Percentiles rank a stretch among this genome's conserved stretches.
These are phyloP conservation scores for Suillus variegatus DNA, from an alignment of 768 basidiomycete species.

Conservation along the genomic window DNA sequence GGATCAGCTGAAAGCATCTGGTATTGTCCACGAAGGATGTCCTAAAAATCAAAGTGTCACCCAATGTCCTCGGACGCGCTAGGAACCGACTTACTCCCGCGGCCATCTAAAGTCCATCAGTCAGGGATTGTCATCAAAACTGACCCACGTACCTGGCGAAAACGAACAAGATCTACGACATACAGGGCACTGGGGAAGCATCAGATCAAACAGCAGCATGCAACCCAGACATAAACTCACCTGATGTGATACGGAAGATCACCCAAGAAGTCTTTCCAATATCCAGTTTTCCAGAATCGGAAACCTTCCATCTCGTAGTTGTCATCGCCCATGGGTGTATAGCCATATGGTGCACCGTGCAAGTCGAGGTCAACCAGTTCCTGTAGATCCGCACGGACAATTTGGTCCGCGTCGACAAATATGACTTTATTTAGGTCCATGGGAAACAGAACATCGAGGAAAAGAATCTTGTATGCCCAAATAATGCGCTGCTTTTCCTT, in stretches of 20 bases:
- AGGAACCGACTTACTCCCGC: constrained; percentile 47
- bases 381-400: constrained; percentile 93
- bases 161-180: constrained; percentile 92
- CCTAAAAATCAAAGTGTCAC: constrained; percentile 41
- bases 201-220: constrained; percentile 12
- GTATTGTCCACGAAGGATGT: constrained; percentile 88
- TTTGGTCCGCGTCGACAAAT: constrained; percentile 98
- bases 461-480: constrained; percentile 99
- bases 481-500: constrained; percentile 98
- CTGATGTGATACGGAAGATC: constrained; percentile 95
- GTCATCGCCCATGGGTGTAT: constrained; percentile 97
- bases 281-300: constrained; percentile 98
- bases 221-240: constrained; percentile 39
- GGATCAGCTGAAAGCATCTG: constrained; percentile 95
- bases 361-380: constrained; percentile 94
- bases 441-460: constrained; percentile 98
- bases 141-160: constrained; percentile 68
- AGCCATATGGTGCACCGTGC: constrained; percentile 91
- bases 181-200: constrained; percentile 74
- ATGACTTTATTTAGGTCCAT: constrained; percentile 99
- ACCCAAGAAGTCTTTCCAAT: constrained; percentile 86
- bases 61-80: neutral
- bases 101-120: constrained; percentile 41
- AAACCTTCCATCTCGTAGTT: constrained; percentile 96
- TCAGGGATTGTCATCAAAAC: constrained; percentile 1